Evolutionary conservation across 306 rosid genomes (phyloP).

Genomic region (Comarum palustre): DNA sequence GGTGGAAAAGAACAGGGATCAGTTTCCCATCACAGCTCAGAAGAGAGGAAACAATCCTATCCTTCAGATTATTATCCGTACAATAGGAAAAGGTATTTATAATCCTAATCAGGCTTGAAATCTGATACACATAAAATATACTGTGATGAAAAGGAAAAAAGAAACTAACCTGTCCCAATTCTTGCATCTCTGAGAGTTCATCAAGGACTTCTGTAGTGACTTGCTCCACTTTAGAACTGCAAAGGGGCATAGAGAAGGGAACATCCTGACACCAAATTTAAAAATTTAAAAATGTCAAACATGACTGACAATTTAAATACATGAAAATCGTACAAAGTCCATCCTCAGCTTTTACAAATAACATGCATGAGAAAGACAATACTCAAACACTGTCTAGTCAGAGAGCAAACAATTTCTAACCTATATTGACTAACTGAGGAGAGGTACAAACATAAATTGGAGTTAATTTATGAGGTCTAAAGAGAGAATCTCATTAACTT

Average conservation of each 20-base stretch:
- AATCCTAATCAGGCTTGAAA: constrained; percentile 16
- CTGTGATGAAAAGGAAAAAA: constrained; percentile 6
- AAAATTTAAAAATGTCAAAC: constrained; percentile 11
- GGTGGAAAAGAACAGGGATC: neutral
- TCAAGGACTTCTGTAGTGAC: constrained; percentile 71
- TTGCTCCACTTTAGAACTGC: constrained; percentile 80
- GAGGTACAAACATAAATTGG: neutral
- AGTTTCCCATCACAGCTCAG: neutral
- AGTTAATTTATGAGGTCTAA: neutral
- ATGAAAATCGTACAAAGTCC: neutral
- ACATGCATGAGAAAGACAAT: neutral
- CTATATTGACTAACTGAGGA: neutral
- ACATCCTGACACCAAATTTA: constrained; percentile 55
- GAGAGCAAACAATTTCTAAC: neutral
- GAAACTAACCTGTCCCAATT: constrained; percentile 80
- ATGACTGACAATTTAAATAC: neutral
- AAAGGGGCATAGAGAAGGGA: constrained; percentile 89
- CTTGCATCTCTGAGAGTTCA: constrained; percentile 91
- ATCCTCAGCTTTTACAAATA: neutral
- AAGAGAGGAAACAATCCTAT: neutral
- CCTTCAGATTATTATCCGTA: neutral
- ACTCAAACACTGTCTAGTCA: neutral
- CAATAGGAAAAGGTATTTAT: constrained; percentile 14
- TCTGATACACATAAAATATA: constrained; percentile 9
- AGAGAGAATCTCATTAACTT: neutral